A percentile compares a stretch with the other conserved stretches of the same genome.
Conservation (phyloP, 2,329 filamentous ascomycete species). For the Orbilia ellipsospora region DNA sequence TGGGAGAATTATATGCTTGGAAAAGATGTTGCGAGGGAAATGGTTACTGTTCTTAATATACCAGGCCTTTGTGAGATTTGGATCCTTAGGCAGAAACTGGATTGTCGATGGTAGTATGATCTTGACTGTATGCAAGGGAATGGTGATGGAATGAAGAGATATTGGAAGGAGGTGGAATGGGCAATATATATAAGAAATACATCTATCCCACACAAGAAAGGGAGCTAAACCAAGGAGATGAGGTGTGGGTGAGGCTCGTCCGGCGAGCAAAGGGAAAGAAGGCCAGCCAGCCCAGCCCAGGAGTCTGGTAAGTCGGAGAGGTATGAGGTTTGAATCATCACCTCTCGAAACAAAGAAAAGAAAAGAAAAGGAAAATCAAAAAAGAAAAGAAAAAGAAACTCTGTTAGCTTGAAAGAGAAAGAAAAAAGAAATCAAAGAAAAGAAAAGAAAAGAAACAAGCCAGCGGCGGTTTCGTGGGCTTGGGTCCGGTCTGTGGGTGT, state of each 20-base stretch:
- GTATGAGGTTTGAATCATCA: constrained; percentile 53
- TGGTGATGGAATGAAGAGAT: constrained; percentile 54
- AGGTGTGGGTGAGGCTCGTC: constrained; percentile 53
- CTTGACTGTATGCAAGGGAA: constrained; percentile 52
- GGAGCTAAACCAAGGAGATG: constrained; percentile 28
- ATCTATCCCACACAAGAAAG: constrained; percentile 16
- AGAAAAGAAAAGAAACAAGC: constrained; percentile 18
- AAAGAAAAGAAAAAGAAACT: constrained; percentile 12
- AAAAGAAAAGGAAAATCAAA: background rate
- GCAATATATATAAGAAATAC: constrained; percentile 54
- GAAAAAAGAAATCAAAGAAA: constrained; percentile 10
- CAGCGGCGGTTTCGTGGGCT: constrained; percentile 43
- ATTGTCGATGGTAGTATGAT: constrained; percentile 32
- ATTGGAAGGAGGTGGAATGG: constrained; percentile 56
- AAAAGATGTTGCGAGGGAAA: background rate
- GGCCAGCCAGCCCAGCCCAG: constrained; percentile 21
- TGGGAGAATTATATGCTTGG: constrained; percentile 28
- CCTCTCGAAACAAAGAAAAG: constrained; percentile 46
- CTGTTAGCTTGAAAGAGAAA: background rate
- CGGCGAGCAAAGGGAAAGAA: constrained; percentile 32
- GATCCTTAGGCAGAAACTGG: constrained; percentile 33
- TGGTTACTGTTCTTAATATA: constrained; percentile 15
- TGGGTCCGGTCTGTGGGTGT: constrained; percentile 43
- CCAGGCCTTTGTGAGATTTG: constrained; percentile 11
- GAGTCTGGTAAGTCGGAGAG: constrained; percentile 19